Base-by-base conservation (phyloP, 202 grass and related monocot genomes). In the Zizania palustris region DNA sequence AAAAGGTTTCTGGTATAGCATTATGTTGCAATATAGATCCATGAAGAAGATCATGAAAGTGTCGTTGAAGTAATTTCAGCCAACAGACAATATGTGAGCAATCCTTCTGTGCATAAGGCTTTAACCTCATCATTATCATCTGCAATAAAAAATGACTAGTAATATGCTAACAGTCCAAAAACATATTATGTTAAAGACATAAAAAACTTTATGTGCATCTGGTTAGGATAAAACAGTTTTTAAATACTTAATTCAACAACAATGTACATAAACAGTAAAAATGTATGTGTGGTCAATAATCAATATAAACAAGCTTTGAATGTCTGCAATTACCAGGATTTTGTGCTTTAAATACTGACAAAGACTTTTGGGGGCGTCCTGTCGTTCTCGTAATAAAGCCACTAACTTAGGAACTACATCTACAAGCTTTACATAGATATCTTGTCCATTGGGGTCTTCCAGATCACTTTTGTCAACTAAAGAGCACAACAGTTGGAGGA, bases 401-500 rank as follows among this genome's bases (percentile, higher is more conserved):
- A 71, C 65, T 82, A 98, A 76, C 22, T 67, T 88, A 63, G 88
- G 87, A 77, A 98, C 55, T 67, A 89, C 75, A 55, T 87, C 85
- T 11, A 67, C 43, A 10, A 94, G 82, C 63, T 98, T 82, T 42
- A 60, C 77, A 87, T 72, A 68, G 63, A 84, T 77, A 76, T 57
- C 69, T 40, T 63, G 69, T 68, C 34, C 70, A 61, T 69, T 78
- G 51, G 10, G 78, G 43, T 82, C 70, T 79, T 80, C 80, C n/a
- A 79, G 65, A 66, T 83, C 75, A 60, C 68, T 88, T 79, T 92
- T 63, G 40, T 88, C 84, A 88, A 90, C 40, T 74, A 92, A 86
- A 13, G 91, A 94, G 77, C 95, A 86, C 37, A 94, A 18, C 22
- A 97, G 84, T 60, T 97, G 95, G 87, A 94, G 88, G 73, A 94